phyloP scores from a whole-genome alignment of 2,329 filamentous ascomycete genomes.

The Hymenoscyphus salicellus region DNA sequence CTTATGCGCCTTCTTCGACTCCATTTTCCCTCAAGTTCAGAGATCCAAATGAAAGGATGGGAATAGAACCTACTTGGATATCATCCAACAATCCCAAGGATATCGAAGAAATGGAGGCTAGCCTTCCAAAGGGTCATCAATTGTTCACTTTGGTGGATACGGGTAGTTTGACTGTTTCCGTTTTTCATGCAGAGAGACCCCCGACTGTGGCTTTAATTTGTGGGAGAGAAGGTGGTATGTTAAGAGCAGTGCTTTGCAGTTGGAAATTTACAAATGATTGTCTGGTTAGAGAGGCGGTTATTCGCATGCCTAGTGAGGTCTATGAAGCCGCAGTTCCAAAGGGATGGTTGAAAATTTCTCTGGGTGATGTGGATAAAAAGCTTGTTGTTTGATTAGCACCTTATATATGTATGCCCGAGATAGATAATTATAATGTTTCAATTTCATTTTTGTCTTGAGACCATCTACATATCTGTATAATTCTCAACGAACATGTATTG shows the following conservation, averaged over 20 bases:
- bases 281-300: conserved; percentile 21
- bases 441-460: not conserved
- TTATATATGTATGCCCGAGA: not conserved
- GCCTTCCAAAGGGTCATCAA: conserved; percentile 13
- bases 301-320: conserved; percentile 19
- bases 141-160: conserved; percentile 38
- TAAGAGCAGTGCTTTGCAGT: conserved; percentile 32
- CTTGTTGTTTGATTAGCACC: not conserved
- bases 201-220: conserved; percentile 34
- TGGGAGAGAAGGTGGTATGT: conserved; percentile 36
- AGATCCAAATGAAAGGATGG: conserved; percentile 17
- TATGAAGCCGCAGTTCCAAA: conserved; percentile 14
- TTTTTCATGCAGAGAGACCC: conserved; percentile 34
- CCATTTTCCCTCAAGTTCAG: conserved; percentile 5
- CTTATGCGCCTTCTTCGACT: conserved; percentile 18
- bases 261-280: conserved; percentile 22
- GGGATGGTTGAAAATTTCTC: conserved; percentile 16
- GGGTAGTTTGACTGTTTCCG: conserved; percentile 32
- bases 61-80: conserved; percentile 21
- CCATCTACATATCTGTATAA: not conserved
- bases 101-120: not conserved
- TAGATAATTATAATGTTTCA: not conserved
- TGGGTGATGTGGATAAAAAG: not conserved
- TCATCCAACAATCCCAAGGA: conserved; percentile 16
- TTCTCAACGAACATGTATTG: not conserved